Evolutionary conservation across 2,329 filamentous ascomycete genomes (phyloP).

Genomic region (Xylariaceae sp.): DNA sequence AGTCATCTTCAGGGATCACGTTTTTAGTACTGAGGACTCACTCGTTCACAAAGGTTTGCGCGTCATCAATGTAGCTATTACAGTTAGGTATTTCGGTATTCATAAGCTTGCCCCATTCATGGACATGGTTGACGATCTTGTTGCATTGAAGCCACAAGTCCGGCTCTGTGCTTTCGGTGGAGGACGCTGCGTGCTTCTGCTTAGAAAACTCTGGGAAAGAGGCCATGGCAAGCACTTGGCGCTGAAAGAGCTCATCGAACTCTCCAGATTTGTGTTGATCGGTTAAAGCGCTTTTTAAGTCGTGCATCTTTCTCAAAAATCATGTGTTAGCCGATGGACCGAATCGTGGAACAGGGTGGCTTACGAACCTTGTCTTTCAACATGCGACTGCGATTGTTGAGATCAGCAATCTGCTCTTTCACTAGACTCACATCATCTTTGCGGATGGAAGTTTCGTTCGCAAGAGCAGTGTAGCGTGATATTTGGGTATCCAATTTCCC

Average conservation of each 20-base stretch:
- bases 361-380: neutral
- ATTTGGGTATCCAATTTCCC: conserved; percentile 7
- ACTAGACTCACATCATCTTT: neutral
- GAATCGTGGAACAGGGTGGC: neutral
- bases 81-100: neutral
- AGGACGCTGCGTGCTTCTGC: neutral
- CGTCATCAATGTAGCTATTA: conserved; percentile 15
- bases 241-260: too few relatives aligned
- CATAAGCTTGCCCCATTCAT: conserved; percentile 12
- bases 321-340: too few relatives aligned
- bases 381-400: neutral
- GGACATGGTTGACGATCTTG: conserved; percentile 8
- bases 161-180: neutral
- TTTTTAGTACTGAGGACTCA: conserved; percentile 8
- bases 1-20: neutral
- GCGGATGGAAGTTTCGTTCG: neutral
- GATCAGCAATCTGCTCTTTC: neutral
- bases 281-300: neutral
- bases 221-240: too few relatives aligned
- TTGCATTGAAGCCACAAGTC: conserved; percentile 13
- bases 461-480: neutral
- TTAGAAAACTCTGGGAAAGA: neutral
- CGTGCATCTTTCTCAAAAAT: neutral
- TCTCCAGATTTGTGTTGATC: neutral
- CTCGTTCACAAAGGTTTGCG: conserved; percentile 27